Evolutionary conservation across 1,139 yeast genomes (phyloP).

Genomic region (Yamadazyma jaroonii): DNA sequence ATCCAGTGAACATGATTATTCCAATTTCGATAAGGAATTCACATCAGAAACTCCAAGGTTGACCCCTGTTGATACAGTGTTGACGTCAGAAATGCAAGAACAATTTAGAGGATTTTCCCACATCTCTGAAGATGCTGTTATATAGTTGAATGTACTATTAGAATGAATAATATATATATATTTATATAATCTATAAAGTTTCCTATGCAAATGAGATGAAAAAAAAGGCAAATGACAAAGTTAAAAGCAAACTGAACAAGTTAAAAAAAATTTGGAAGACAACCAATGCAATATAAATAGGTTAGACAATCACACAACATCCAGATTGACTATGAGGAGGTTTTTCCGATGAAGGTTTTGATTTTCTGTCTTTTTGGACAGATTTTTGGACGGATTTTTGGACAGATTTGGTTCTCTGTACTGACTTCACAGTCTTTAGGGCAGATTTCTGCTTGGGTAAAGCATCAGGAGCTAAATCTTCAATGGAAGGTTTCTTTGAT

Average conservation of each 20-base stretch:
- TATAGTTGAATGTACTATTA: slow-evolving; percentile 16
- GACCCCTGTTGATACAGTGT: slow-evolving; percentile 88
- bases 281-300: background rate
- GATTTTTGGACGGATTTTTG: too few species aligned
- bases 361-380: background rate
- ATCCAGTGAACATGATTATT: slow-evolving; percentile 83
- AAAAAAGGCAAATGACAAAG: too few species aligned
- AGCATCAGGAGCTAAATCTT: background rate
- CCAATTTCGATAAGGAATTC: slow-evolving; percentile 92
- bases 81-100: slow-evolving; percentile 88
- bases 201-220: background rate
- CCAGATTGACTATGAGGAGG: background rate
- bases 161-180: background rate
- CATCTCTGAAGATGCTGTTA: slow-evolving; percentile 65
- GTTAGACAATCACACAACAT: slow-evolving; percentile 4
- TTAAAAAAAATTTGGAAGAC: background rate
- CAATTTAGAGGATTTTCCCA: slow-evolving; percentile 96
- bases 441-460: too few species aligned
- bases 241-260: too few species aligned
- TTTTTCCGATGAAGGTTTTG: background rate
- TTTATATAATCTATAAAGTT: background rate
- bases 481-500: background rate
- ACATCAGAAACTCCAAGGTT: slow-evolving; percentile 93
- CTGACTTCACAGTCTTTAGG: too few species aligned
- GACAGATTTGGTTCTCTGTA: too few species aligned